Evolutionary conservation across 805 yeast genomes (phyloP).

Genomic region (Scheffersomyces amazonensis): DNA sequence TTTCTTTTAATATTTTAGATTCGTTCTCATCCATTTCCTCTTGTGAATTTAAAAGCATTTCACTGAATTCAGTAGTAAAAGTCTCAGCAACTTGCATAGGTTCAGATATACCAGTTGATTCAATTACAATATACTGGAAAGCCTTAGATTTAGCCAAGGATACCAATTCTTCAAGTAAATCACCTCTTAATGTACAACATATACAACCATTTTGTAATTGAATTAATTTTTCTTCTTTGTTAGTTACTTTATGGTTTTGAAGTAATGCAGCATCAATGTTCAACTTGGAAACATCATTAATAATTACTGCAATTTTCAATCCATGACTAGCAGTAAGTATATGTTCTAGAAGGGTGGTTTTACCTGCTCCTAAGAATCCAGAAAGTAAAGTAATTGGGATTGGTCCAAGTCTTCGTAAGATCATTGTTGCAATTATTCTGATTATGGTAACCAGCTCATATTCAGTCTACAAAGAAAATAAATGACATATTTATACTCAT

Average conservation of each 20-base stretch:
- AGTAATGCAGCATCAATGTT: conserved; percentile 44
- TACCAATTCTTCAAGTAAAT: conserved; percentile 42
- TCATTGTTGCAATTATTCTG: no score
- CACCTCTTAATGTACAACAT: conserved; percentile 48
- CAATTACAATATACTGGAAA: conserved; percentile 43
- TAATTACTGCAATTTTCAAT: conserved; percentile 41
- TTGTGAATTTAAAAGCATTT: conserved; percentile 24
- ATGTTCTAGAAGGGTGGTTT: conserved; percentile 44
- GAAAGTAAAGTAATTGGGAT: conserved; percentile 46
- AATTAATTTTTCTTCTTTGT: conserved; percentile 41
- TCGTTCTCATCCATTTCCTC: conserved; percentile 15
- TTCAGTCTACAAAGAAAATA: no score
- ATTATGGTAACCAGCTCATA: no score
- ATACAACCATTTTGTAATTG: conserved; percentile 49
- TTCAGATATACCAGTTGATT: conserved; percentile 46
- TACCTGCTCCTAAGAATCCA: conserved; percentile 47
- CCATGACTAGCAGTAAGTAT: conserved; percentile 41
- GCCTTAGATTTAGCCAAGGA: conserved; percentile 28
- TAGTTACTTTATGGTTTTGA: conserved; percentile 34
- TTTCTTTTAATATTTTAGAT: conserved; percentile 15
- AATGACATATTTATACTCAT: no score
- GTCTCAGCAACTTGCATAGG: conserved; percentile 53
- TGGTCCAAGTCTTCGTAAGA: conserved; percentile 13
- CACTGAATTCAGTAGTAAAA: conserved; percentile 41
- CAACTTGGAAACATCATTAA: conserved; percentile 43